Conservation (phyloP, 2,329 filamentous ascomycete species). For the Botrytis galanthina region DNA sequence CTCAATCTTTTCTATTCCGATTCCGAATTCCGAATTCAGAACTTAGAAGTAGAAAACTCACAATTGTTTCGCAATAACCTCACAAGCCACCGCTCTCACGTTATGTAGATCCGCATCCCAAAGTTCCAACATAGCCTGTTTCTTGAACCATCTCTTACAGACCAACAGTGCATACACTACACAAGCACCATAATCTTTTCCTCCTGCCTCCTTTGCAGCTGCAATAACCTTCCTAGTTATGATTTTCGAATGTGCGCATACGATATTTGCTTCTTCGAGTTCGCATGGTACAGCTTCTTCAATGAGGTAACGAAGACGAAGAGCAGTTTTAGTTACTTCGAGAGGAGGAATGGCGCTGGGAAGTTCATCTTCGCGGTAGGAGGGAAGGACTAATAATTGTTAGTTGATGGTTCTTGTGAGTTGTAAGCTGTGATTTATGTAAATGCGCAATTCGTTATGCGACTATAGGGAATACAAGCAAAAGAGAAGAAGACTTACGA, state of each 20-base stretch:
- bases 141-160: slow-evolving; percentile 67
- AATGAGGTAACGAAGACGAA: slow-evolving; percentile 86
- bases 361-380: slow-evolving; percentile 55
- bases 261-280: slow-evolving; percentile 72
- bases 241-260: slow-evolving; percentile 76
- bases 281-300: slow-evolving; percentile 90
- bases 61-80: slow-evolving; percentile 84
- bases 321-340: slow-evolving; percentile 84
- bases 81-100: slow-evolving; percentile 77
- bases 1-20: neutral
- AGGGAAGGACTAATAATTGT: slow-evolving; percentile 61
- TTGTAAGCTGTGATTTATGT: neutral
- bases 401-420: neutral
- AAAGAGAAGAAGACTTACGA: slow-evolving; percentile 24
- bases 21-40: neutral
- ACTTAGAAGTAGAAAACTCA: slow-evolving; percentile 37
- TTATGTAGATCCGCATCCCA: slow-evolving; percentile 89
- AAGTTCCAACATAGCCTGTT: slow-evolving; percentile 75
- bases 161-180: slow-evolving; percentile 51
- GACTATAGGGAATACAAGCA: neutral
- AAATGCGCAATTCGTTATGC: neutral
- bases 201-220: slow-evolving; percentile 80
- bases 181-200: slow-evolving; percentile 69
- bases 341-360: slow-evolving; percentile 68
- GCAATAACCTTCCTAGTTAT: slow-evolving; percentile 77